A percentile compares a stretch with the other conserved stretches of the same genome.
Conservation (phyloP, 139 green algal genomes). For the Micromonas pusilla region DNA sequence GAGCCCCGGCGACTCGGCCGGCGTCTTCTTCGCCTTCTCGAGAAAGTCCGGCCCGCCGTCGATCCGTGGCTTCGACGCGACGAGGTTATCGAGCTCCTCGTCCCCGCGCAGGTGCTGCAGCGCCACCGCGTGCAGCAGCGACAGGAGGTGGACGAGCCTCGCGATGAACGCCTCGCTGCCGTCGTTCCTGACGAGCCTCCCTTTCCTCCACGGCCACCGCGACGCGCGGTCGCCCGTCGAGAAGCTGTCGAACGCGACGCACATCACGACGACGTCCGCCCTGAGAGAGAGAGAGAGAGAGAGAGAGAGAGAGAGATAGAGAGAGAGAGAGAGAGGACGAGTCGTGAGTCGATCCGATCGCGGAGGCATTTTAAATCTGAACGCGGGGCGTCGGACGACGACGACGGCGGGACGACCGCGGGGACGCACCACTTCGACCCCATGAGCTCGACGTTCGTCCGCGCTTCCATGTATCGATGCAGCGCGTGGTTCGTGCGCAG, state of each 20-base stretch:
- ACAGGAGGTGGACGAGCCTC: slow-evolving; percentile 30
- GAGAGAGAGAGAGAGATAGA: no score
- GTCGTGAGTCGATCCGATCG: no score
- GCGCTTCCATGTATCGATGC: slow-evolving; percentile 37
- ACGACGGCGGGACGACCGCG: not conserved
- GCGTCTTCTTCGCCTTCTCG: not conserved
- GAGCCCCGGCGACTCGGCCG: no score
- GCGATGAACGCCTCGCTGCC: slow-evolving; percentile 21
- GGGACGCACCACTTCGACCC: slow-evolving; percentile 2
- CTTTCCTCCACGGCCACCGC: not conserved
- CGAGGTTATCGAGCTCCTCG: slow-evolving; percentile 45
- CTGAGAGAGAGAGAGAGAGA: no score
- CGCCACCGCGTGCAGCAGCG: slow-evolving; percentile 44
- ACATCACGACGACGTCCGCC: not conserved
- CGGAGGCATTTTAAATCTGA: no score
- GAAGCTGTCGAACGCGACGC: not conserved
- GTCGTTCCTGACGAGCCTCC: not conserved
- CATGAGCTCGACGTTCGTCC: slow-evolving; percentile 27
- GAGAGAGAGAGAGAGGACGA: no score
- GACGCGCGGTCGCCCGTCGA: not conserved
- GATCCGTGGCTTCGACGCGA: not conserved
- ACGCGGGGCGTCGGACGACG: no score
- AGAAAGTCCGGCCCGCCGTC: no score
- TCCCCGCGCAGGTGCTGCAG: slow-evolving; percentile 48
- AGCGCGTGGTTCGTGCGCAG: slow-evolving; percentile 33